These are phyloP conservation scores for Escallonia herrerae DNA, from an alignment of 129 eudicot species.

Conservation along the genomic window DNA sequence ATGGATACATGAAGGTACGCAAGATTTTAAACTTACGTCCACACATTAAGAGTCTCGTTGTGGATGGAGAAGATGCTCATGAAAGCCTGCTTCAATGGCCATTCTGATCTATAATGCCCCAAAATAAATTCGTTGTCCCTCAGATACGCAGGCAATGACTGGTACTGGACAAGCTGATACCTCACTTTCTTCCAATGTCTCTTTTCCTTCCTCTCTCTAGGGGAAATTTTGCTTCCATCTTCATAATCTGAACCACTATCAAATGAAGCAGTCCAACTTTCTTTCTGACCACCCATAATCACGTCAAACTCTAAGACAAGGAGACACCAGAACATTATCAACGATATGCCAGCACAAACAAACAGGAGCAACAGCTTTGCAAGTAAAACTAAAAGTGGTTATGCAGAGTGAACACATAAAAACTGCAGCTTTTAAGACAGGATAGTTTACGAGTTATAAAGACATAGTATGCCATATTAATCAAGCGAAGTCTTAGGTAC, in stretches of 20 bases:
- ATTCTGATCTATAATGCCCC: slow-evolving; percentile 56
- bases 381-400: neutral
- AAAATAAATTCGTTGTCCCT: slow-evolving; percentile 57
- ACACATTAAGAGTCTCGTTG: slow-evolving; percentile 89
- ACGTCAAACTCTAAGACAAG: neutral
- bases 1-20: too few relatives aligned
- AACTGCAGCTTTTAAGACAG: too few relatives aligned
- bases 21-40: slow-evolving; percentile 63
- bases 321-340: neutral
- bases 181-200: slow-evolving; percentile 53
- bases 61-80: slow-evolving; percentile 79
- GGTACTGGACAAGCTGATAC: slow-evolving; percentile 57
- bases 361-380: neutral
- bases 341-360: neutral
- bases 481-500: too few relatives aligned
- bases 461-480: too few relatives aligned
- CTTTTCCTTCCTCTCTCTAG: slow-evolving; percentile 37
- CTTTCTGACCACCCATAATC: slow-evolving; percentile 7
- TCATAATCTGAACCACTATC: slow-evolving; percentile 7
- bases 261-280: neutral
- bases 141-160: slow-evolving; percentile 50
- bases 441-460: too few relatives aligned
- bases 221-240: slow-evolving; percentile 5
- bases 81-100: slow-evolving; percentile 73
- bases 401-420: too few relatives aligned